Base-by-base conservation (phyloP, 2,329 filamentous ascomycete genomes). In the Mollisia scopiformis region DNA sequence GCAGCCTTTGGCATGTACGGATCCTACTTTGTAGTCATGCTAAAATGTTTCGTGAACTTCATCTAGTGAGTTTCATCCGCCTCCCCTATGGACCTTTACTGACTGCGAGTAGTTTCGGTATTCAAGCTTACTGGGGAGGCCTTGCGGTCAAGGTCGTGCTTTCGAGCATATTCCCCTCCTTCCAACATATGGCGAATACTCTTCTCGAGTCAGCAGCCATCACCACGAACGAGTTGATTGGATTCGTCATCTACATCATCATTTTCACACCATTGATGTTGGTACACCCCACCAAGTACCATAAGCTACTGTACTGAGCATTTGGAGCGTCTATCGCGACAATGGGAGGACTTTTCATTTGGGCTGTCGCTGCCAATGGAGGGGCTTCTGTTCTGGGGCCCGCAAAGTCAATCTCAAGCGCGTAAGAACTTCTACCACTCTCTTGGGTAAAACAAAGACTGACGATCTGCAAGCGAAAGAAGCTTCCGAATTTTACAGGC, bases 1-100 rank as follows among this genome's bases (percentile, higher is more conserved):
- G 67, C 66, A 3, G 63, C 68, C 3, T 72, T 71, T 63, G 71
- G 71, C 6, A 69, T 72, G 67, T 73, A 70, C 37, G 71, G 71
- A 8, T 30, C 60, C 53, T 71, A 69, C 53, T 72, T 72, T 62
- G 66, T 69, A 30, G 63, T 70, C n/a, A 58, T 65, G 39, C 59
- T 69, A 5, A 67, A 69, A 52, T 66, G 61, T 46, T 72, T 71
- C 37, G 59, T 59, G 41, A 71, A 69, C 49, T 66, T 71, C 47
- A 55, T 71, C 19, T 67, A 57, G 56, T 65, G 49, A 51, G 63
- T 59, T 5, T 37, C 16, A 6, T 52, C n/a, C 2, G 19, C 11
- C 14, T 21, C 11, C 5, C 6, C 16, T 8, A 11, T 6, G 25
- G 13, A 8, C n/a, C 16, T 13, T 19, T 33, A 30, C 2, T 28